phyloP scores from a whole-genome alignment of 2,329 filamentous ascomycete genomes.

The Graphilbum sp. region DNA sequence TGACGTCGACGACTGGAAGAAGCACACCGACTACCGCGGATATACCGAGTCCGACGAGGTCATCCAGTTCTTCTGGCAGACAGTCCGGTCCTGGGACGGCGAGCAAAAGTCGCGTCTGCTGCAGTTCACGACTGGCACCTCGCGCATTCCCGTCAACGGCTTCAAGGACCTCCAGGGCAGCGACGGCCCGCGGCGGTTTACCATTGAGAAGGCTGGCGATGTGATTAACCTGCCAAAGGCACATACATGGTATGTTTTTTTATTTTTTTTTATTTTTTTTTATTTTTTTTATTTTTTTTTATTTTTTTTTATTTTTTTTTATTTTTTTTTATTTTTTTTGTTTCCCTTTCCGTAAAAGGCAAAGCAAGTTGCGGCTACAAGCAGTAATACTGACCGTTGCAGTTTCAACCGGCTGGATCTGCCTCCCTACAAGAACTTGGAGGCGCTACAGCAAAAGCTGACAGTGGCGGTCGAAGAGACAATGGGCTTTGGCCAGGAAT shows the following conservation, averaged over 20 bases:
- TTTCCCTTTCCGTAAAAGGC: too few relatives aligned
- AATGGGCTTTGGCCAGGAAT: slow-evolving; percentile 97
- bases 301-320: too few relatives aligned
- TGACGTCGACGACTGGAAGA: slow-evolving; percentile 99
- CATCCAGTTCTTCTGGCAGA: slow-evolving; percentile 98
- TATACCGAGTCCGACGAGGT: slow-evolving; percentile 97
- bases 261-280: neutral
- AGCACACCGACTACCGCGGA: slow-evolving; percentile 96
- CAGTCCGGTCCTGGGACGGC: slow-evolving; percentile 89
- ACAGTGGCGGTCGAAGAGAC: slow-evolving; percentile 98
- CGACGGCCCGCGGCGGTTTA: slow-evolving; percentile 87
- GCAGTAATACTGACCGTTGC: too few relatives aligned
- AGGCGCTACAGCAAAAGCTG: slow-evolving; percentile 73
- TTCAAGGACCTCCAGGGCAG: slow-evolving; percentile 98
- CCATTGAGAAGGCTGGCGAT: slow-evolving; percentile 95
- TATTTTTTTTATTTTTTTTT: slow-evolving; percentile 1
- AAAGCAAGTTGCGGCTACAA: too few relatives aligned
- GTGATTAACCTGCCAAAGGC: slow-evolving; percentile 83
- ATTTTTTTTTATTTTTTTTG: too few relatives aligned
- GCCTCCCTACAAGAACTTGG: slow-evolving; percentile 79
- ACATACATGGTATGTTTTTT: slow-evolving; percentile 75
- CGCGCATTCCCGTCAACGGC: slow-evolving; percentile 93
- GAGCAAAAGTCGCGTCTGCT: slow-evolving; percentile 94
- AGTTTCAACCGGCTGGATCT: slow-evolving; percentile 97
- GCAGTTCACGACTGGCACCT: slow-evolving; percentile 95